Conservation (phyloP, 2,329 filamentous ascomycete genomes). For the Sordariomycetes sp. region DNA sequence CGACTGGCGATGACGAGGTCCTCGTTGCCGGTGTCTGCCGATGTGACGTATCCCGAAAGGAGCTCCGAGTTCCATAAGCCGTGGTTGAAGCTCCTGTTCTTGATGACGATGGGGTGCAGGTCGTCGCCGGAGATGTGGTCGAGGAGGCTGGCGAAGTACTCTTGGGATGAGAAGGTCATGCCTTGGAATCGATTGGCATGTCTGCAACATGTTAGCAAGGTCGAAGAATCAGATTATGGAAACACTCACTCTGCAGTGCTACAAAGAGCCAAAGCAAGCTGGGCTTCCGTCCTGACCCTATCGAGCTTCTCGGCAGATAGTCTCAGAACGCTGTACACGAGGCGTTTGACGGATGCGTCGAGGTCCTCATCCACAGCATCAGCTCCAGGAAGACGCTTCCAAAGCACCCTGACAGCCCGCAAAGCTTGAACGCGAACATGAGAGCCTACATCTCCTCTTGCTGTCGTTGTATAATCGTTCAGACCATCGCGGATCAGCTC, state of each 20-base stretch:
- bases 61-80: constrained; percentile 47
- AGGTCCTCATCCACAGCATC: constrained; percentile 13
- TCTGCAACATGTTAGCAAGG: neutral
- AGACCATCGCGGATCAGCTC: constrained; percentile 48
- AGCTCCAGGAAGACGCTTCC: constrained; percentile 22
- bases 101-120: constrained; percentile 28
- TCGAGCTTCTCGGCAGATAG: constrained; percentile 86
- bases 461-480: constrained; percentile 85
- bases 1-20: constrained; percentile 62
- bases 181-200: constrained; percentile 2
- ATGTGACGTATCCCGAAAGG: constrained; percentile 60
- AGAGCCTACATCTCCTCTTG: constrained; percentile 83
- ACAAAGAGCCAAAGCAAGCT: constrained; percentile 38
- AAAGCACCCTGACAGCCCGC: constrained; percentile 61
- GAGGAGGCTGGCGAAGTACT: constrained; percentile 50
- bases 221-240: neutral
- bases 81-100: too few relatives aligned
- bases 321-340: constrained; percentile 48
- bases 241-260: constrained; percentile 20
- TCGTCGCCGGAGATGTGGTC: constrained; percentile 27
- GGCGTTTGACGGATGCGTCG: constrained; percentile 19
- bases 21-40: constrained; percentile 71
- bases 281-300: constrained; percentile 64
- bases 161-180: constrained; percentile 46
- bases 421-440: constrained; percentile 75